Base-by-base conservation (phyloP, 2,329 filamentous ascomycete species). In the Cladosporium sp. region DNA sequence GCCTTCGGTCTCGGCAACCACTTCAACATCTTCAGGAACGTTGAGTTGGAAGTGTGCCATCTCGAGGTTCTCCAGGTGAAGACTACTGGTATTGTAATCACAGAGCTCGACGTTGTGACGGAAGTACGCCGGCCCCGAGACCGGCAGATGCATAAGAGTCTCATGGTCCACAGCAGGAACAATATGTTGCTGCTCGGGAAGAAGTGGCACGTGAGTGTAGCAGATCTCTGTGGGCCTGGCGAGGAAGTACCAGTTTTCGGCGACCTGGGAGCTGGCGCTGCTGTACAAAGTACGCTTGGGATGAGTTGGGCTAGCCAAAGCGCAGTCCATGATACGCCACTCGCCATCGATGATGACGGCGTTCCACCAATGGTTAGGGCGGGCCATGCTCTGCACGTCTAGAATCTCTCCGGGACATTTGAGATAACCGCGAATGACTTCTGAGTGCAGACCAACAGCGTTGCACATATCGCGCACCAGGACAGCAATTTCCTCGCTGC, bases 341-440 rank as follows among this genome's bases (percentile, higher is more conserved):
- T 97, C 93, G 26, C 91, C 90, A 77, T 99, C 95, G 10, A 97
- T 89, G 40, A 97, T 81, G 21, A 98, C 92, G 0, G 92, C 89
- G 72, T 99, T 99, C 95, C 95, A 99, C 88, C 91, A 98, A 79
- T 99, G 95, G 74, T 99, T 99, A 0, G 94, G 86, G 33, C 89
- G 88, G n/a, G 92, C 91, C 77, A 94, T 87, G 66, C 90, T 89
- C 68, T 91, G 91, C 52, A 93, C 82, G 72, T 98, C 93, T 1
- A 90, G 83, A 8, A 89, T 81, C 73, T 98, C 95, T 0, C 94
- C 94, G 0, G 95, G 95, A 0, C 86, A 84, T 77, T 99, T 99
- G 65, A 99, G 86, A 74, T 95, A 98, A 0, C 95, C 95, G 67
- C 89, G 88, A 16, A 99, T 88, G 23, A 96, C 84, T 75, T 98